Evolutionary conservation across 768 basidiomycete species (phyloP).

Genomic region (Nidularia sp.): DNA sequence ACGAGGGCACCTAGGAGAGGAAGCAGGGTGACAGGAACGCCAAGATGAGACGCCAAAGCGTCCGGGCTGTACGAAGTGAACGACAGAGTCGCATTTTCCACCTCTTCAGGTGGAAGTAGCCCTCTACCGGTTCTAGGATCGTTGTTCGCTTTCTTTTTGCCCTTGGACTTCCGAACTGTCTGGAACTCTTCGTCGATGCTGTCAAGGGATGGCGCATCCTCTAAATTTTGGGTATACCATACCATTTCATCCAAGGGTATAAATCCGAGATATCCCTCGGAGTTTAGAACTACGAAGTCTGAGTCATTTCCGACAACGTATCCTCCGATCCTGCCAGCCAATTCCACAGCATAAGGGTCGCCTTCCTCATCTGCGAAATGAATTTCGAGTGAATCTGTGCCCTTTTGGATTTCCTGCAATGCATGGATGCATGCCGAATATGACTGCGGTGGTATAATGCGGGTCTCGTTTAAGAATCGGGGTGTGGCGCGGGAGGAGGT

Average conservation of each 20-base stretch:
- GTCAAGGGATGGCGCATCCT: conserved; percentile 21
- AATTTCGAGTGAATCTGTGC: conserved; percentile 38
- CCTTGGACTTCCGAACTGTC: conserved; percentile 49
- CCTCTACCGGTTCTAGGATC: conserved; percentile 26
- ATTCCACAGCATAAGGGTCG: conserved; percentile 80
- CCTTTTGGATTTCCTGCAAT: conserved; percentile 34
- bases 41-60: conserved; percentile 57
- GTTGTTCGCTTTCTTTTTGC: conserved; percentile 34
- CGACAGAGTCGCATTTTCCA: conserved; percentile 44
- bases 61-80: conserved; percentile 59
- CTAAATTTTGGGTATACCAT: conserved; percentile 42
- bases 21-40: conserved; percentile 65
- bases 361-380: conserved; percentile 81
- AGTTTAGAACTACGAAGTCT: conserved; percentile 76
- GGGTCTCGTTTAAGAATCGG: conserved; percentile 69
- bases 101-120: conserved; percentile 50
- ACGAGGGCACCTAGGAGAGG: conserved; percentile 76
- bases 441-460: conserved; percentile 68
- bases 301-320: conserved; percentile 81
- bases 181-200: conserved; percentile 55
- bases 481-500: conserved; percentile 53
- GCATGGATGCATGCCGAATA: conserved; percentile 57
- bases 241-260: conserved; percentile 74
- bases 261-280: conserved; percentile 74
- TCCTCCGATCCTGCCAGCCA: conserved; percentile 68